Base-by-base conservation (phyloP, 148 eudicot species). In the Rhododendron griersonianum region DNA sequence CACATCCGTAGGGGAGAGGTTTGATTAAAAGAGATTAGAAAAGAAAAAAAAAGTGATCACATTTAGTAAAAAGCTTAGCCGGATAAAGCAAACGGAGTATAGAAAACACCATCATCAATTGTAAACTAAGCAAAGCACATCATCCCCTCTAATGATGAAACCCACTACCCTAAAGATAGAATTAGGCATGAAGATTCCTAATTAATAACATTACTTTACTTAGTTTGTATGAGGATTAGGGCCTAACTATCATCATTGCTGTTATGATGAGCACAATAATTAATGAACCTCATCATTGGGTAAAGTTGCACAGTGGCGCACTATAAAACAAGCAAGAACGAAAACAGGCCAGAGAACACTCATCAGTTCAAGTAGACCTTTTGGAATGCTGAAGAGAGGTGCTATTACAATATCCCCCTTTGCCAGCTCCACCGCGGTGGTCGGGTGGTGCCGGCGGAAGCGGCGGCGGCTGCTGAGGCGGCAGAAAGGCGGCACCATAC, bases 391-490 rank as follows among this genome's bases (percentile, higher is more conserved):
- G 0, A 88, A 84, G 87, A 86, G 86, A 63, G 83, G 86, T 7
- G 53, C 71, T 28, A 11, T 88, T 23, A 11, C 91, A 9, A n/a
- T 88, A 28, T 91, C 93, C 33, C 57, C 89, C 1, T 76, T 88
- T 7, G 86, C 93, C 47, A 87, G 85, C 83, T 83, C 95, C 84
- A 67, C 86, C 41, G 81, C 90, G 78, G 61, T 91, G 77, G 90
- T 86, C 1, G 95, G 92, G 88, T 92, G 94, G 96, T 90, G 92
- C 87, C 84, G 85, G 67, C 30, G 19, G 39, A 30, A 15, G 41
- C 39, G 41, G 11, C 87, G 89, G 41, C 85, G 92, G 81, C 88
- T 92, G 84, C n/a, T 67, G 41, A 87, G 95, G 86, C 80, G 93
- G 78, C 88, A 87, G 21, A 37, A 87, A 67, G 73, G 87, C 55